Base-by-base conservation (phyloP, 768 basidiomycete genomes). In the Agaricus bisporus region DNA sequence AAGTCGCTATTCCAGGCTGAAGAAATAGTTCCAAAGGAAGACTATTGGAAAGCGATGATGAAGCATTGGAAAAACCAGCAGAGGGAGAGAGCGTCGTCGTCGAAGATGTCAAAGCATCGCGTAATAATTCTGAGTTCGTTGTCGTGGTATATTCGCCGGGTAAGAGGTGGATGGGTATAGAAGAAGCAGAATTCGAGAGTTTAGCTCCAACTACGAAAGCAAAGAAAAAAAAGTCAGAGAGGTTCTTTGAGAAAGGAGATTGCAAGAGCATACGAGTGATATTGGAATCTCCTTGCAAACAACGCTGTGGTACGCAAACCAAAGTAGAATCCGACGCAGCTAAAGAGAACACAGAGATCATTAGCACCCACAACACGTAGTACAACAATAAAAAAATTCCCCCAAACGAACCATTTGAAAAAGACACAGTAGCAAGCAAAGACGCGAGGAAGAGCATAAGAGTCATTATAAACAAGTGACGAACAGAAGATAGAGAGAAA, bases 281-380 rank as follows among this genome's bases (percentile, higher is more conserved):
- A 62, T 91, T 91, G 29, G 86, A 81, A 68, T 74, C 81, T 42
- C 90, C 90, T 66, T 90, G 77, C 50, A 91, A 70, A 75, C 90
- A 92, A 83, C 91, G 89, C 59, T 88, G 89, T 65, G 89, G 81
- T 81, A 86, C 72, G 78, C 90, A 91, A 54, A 91, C 70, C 51
- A 91, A 79, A 62, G 74, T 71, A 36, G 83, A 76, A 69, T 77
- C 74, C 66, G 71, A 82, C 46, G 85, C 81, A 66, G 70, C 80
- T 81, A 39, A 8, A 20, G 7, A 6, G 9, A 28, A 46, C 15
- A 46, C 22, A 29, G 2, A 32, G 11, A 8, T 8, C 7, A 32
- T 46, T 26, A 46, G 44, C 26, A 41, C 39, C 5, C 17, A 1
- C 11, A 10, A 6, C 25, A 8, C 26, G n/a, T 9, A 26, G 9